phyloP scores from a whole-genome alignment of 1,284 basidiomycete genomes.

The Meira nashicola region DNA sequence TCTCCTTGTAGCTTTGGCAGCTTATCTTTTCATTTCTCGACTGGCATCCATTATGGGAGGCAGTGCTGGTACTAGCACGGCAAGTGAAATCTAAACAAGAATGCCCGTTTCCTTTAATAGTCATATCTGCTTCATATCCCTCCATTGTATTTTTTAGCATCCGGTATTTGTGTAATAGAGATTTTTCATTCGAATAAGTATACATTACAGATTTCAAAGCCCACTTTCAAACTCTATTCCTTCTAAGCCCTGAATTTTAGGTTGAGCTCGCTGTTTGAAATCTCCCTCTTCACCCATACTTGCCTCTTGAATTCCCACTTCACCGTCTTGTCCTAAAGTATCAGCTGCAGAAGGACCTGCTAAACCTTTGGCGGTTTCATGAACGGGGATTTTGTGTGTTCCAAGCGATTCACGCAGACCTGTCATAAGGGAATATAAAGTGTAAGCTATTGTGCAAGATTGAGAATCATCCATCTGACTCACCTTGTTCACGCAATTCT shows the following conservation, averaged over 20 bases:
- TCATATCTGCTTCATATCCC: too few relatives aligned
- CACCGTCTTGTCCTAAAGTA: neutral
- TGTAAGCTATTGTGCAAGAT: neutral
- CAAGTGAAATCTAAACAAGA: too few relatives aligned
- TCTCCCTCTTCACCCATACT: slow-evolving; percentile 9
- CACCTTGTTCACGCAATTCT: slow-evolving; percentile 2
- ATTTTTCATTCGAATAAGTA: neutral
- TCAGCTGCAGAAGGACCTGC: neutral
- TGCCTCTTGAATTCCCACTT: neutral
- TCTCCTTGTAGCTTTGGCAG: slow-evolving; percentile 8
- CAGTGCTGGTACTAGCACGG: neutral
- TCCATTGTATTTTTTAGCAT: too few relatives aligned
- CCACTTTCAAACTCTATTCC: slow-evolving; percentile 9
- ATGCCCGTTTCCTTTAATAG: too few relatives aligned
- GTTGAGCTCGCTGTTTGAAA: slow-evolving; percentile 4
- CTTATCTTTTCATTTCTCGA: slow-evolving; percentile 11
- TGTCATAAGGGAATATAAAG: neutral
- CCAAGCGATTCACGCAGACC: neutral
- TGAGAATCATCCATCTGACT: neutral
- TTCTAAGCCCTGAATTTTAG: slow-evolving; percentile 3
- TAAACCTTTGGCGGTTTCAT: neutral
- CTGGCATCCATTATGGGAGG: slow-evolving; percentile 1
- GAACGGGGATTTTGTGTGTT: neutral
- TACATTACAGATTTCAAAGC: neutral
- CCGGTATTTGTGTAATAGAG: too few relatives aligned